Base-by-base conservation (phyloP, 805 yeast genomes). In the Cyberlindnera maritima region DNA sequence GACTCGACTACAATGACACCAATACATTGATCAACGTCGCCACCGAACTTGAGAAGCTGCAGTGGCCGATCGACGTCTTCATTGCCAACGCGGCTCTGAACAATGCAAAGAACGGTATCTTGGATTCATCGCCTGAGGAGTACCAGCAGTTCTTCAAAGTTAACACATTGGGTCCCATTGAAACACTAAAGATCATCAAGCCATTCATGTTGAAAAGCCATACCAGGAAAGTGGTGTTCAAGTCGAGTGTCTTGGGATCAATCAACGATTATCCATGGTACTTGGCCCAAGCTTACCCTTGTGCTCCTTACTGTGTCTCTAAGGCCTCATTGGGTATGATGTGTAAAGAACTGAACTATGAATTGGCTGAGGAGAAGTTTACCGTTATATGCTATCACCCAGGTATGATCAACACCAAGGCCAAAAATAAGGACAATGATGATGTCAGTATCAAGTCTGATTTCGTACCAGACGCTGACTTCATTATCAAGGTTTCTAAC, bases 251-350 rank as follows among this genome's bases (percentile, higher is more conserved):
- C 4, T 55, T 59, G 26, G 71, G 65, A 1, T 64, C 69, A 5
- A 52, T 61, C 33, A 58, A 57, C 8, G 54, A 46, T 4, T 55
- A 47, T 31, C 58, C 57, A 3, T 25, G 35, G 23, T 54, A 49
- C n/a, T 17, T 50, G 23, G 44, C 51, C 6, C 33, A 43, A 6
- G 50, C 54, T 0, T 50, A 46, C 35, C 60, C 60, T 15, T 52
- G 60, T 52, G 49, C 64, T 7, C 61, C 65, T 5, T 70, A 70
- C 47, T 67, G 66, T 14, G 58, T 60, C 7, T 69, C 75, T 7
- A 71, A 72, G 49, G 67, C 70, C 3, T 70, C 69, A 1, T 41
- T 68, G 18, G 69, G 68, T 55, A 54, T 54, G 45, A 17, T 61
- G 12, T 56, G 58, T 23, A 63, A 55, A 37, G 52, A 52, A 25